phyloP scores from a whole-genome alignment of 192 early-diverging fungal species.

The Phycomyces blakesleeanus region DNA sequence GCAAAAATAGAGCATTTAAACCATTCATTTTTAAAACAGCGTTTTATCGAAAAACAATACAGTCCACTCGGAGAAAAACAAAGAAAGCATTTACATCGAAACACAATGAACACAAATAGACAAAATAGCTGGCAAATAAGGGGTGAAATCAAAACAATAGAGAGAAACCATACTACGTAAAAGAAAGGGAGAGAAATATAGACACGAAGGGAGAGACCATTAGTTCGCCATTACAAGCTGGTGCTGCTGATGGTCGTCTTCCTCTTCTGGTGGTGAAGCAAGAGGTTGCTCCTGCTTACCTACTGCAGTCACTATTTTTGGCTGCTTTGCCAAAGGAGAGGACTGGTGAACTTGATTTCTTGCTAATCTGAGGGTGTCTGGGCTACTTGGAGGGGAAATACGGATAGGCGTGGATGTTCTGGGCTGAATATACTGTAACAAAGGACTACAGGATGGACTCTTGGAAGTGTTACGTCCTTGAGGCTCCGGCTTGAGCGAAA shows the following conservation, averaged over 20 bases:
- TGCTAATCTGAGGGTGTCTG: constrained; percentile 13
- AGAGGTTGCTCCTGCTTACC: background rate
- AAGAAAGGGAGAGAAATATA: constrained; percentile 5
- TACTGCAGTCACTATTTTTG: constrained; percentile 1
- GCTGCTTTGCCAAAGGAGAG: constrained; percentile 22
- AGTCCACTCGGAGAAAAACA: constrained; percentile 1
- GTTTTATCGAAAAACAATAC: background rate
- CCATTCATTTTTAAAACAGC: background rate
- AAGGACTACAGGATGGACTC: constrained; percentile 24
- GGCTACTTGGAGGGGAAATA: constrained; percentile 35
- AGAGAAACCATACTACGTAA: constrained; percentile 2
- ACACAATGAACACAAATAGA: background rate
- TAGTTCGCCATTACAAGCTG: constrained; percentile 15
- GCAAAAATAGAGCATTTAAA: background rate
- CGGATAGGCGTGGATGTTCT: constrained; percentile 30
- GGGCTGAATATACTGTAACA: constrained; percentile 31
- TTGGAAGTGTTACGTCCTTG: background rate
- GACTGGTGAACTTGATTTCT: constrained; percentile 6
- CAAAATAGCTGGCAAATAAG: background rate
- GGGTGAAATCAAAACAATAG: background rate
- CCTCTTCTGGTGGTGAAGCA: constrained; percentile 8
- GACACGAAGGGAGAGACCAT: constrained; percentile 6
- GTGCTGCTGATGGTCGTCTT: constrained; percentile 9
- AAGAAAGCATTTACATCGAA: constrained; percentile 2
- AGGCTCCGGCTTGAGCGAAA: constrained; percentile 29